Evolutionary conservation across 345 rosid species (phyloP).

Genomic region (Orychophragmus violaceus): DNA sequence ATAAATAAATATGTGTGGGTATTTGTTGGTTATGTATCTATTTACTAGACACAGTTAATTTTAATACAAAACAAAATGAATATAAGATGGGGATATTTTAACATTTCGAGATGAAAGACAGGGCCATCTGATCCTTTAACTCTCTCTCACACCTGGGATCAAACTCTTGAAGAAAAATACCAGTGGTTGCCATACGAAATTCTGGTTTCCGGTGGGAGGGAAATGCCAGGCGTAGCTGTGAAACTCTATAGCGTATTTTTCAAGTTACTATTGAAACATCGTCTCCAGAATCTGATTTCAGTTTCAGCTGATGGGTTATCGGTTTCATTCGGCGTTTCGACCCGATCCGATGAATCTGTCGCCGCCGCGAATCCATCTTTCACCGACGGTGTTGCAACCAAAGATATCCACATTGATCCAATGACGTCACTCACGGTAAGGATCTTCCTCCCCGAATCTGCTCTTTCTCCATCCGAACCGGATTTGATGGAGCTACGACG

Average conservation of each 20-base stretch:
- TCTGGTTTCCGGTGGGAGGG: background rate
- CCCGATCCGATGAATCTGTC: constrained; percentile 50
- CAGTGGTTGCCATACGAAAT: too few species aligned
- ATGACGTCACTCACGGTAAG: constrained; percentile 57
- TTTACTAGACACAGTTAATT: too few species aligned
- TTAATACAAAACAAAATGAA: too few species aligned
- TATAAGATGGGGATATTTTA: too few species aligned
- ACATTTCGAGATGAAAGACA: too few species aligned
- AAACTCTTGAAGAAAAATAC: too few species aligned
- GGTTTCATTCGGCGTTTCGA: constrained; percentile 45
- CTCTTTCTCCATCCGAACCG: constrained; percentile 25
- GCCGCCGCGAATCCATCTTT: constrained; percentile 51
- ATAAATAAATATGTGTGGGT: too few species aligned
- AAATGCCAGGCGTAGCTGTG: constrained; percentile 57
- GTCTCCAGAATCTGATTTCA: constrained; percentile 39
- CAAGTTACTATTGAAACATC: constrained; percentile 53
- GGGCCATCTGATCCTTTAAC: too few species aligned
- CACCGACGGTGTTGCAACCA: constrained; percentile 58
- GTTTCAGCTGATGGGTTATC: constrained; percentile 20
- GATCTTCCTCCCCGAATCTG: constrained; percentile 61
- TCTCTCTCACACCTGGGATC: too few species aligned
- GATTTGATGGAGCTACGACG: too few species aligned
- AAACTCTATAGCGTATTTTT: constrained; percentile 57
- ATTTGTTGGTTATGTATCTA: too few species aligned
- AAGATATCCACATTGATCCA: constrained; percentile 67